These are phyloP conservation scores for Canavalia ensiformis DNA, from an alignment of 306 rosid species.

Conservation along the genomic window DNA sequence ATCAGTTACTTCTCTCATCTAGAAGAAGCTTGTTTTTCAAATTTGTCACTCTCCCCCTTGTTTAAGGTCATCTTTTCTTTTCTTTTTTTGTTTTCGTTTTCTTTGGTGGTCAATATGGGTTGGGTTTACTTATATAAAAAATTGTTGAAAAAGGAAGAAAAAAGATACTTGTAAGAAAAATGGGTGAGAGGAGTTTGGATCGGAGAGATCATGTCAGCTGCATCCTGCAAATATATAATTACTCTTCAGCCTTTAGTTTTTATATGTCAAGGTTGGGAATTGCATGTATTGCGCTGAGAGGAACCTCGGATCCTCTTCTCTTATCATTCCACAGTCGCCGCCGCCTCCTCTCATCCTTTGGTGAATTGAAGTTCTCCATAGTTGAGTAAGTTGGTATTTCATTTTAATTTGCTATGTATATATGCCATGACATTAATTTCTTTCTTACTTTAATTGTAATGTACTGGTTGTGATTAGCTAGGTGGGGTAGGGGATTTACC, in stretches of 20 bases:
- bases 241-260: constrained; percentile 58
- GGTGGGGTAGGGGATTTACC: constrained; percentile 56
- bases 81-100: not conserved
- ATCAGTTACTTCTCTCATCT: constrained; percentile 81
- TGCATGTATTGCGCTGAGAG: constrained; percentile 78
- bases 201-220: constrained; percentile 97
- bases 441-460: constrained; percentile 15
- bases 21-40: constrained; percentile 51
- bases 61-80: constrained; percentile 8
- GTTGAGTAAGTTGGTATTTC: constrained; percentile 55
- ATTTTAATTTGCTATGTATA: constrained; percentile 43
- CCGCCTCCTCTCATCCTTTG: not conserved
- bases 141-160: constrained; percentile 25
- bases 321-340: constrained; percentile 41
- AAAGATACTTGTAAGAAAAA: constrained; percentile 36
- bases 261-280: constrained; percentile 61
- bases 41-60: constrained; percentile 44
- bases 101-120: constrained; percentile 42
- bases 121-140: constrained; percentile 39
- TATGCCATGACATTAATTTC: constrained; percentile 44
- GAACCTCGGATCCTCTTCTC: constrained; percentile 89
- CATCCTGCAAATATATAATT: constrained; percentile 65
- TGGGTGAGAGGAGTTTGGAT: constrained; percentile 71
- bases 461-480: constrained; percentile 38
- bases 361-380: constrained; percentile 17